Evolutionary conservation across 1,284 basidiomycete genomes (phyloP).

Genomic region (Sanghuangporus baumii): DNA sequence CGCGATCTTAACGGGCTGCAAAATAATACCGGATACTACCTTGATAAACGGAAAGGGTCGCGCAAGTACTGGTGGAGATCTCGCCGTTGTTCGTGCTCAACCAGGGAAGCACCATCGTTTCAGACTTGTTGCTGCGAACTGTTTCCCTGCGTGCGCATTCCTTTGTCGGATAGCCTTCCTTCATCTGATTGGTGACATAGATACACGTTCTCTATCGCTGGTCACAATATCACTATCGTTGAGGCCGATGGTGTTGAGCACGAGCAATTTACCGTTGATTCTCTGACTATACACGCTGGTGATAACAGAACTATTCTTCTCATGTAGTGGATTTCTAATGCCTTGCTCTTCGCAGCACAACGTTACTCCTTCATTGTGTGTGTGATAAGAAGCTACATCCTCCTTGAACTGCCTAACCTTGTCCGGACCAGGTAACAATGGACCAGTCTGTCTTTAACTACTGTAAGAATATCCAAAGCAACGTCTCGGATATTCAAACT

Average conservation of each 20-base stretch:
- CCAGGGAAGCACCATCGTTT: conserved; percentile 30
- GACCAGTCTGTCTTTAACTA: conserved; percentile 30
- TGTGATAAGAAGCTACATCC: not conserved
- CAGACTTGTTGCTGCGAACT: conserved; percentile 36
- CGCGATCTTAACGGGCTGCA: not conserved
- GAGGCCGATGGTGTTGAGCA: conserved; percentile 36
- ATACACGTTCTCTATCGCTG: conserved; percentile 19
- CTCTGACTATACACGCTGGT: conserved; percentile 26
- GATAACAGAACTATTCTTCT: not conserved
- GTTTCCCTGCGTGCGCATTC: conserved; percentile 30
- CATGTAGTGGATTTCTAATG: not conserved
- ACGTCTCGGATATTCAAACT: not conserved
- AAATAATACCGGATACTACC: conserved; percentile 22
- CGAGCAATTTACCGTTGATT: conserved; percentile 26
- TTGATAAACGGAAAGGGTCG: conserved; percentile 48
- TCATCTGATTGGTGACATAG: not conserved
- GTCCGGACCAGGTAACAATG: conserved; percentile 21
- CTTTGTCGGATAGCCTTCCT: conserved; percentile 31
- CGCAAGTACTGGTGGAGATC: conserved; percentile 24
- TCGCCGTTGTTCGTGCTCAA: conserved; percentile 32
- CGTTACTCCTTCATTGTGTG: conserved; percentile 37
- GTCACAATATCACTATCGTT: conserved; percentile 28
- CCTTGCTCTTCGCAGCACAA: conserved; percentile 22
- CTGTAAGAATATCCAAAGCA: conserved; percentile 20
- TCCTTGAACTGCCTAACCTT: not conserved